A percentile compares a stretch with the other conserved stretches of the same genome.
These are phyloP conservation scores for Polytrichum formosum DNA, from an alignment of 225 moss, liverwort and hornwort species.

Conservation along the genomic window DNA sequence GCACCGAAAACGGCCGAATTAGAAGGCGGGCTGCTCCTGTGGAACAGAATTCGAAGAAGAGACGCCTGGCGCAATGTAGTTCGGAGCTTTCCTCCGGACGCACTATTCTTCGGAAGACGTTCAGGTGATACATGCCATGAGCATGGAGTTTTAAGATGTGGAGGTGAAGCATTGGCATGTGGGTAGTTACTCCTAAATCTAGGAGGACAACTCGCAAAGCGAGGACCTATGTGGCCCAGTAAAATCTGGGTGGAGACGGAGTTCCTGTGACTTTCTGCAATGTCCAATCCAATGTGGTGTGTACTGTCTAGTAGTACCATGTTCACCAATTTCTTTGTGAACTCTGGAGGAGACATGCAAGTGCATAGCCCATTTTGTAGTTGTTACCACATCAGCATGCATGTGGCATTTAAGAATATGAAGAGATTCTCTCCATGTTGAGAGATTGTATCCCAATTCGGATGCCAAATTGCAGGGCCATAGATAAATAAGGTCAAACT, in stretches of 20 bases:
- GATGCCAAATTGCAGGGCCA: too few species aligned
- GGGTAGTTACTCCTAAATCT: not conserved
- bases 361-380: too few species aligned
- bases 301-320: too few species aligned
- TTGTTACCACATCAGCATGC: too few species aligned
- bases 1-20: constrained; percentile 1
- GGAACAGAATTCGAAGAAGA: constrained; percentile 21
- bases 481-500: too few species aligned
- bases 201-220: not conserved
- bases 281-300: not conserved
- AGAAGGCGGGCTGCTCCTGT: constrained; percentile 13
- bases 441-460: not conserved
- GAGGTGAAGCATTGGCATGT: too few species aligned
- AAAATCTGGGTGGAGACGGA: too few species aligned
- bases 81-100: constrained; percentile 17
- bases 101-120: constrained; percentile 32
- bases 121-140: constrained; percentile 12
- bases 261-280: too few species aligned
- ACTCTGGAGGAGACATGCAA: too few species aligned
- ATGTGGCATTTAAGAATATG: not conserved
- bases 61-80: constrained; percentile 18
- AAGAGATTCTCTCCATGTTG: not conserved
- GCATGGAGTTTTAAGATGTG: too few species aligned
- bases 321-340: too few species aligned
- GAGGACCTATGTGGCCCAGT: too few species aligned